Evolutionary conservation across 495 filamentous ascomycete species (phyloP).

Genomic region (Aspergillus hancockii): DNA sequence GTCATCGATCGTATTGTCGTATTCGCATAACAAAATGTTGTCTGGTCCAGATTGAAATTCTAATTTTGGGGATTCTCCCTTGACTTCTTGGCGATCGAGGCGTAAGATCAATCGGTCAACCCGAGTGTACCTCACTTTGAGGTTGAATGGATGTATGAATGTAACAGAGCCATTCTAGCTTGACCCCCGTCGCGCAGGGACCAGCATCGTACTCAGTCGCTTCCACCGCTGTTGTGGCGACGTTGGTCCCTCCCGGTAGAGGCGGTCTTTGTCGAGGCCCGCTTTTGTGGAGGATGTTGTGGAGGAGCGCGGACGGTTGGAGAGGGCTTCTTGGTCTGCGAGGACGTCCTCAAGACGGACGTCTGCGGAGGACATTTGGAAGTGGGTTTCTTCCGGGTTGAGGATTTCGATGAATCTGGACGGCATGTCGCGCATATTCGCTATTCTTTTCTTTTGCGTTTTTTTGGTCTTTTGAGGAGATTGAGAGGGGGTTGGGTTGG

Average conservation of each 20-base stretch:
- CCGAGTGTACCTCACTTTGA: no score
- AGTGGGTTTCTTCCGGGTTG: conserved; percentile 37
- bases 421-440: conserved; percentile 41
- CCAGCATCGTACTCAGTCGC: conserved; percentile 40
- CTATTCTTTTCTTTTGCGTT: not conserved
- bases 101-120: no score
- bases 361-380: conserved; percentile 42
- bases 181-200: conserved; percentile 25
- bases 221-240: conserved; percentile 45
- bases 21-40: no score
- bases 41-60: no score
- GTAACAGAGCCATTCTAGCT: no score
- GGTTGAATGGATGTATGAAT: no score
- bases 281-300: conserved; percentile 38
- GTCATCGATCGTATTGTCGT: no score
- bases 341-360: conserved; percentile 52
- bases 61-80: no score
- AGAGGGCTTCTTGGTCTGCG: conserved; percentile 46
- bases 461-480: not conserved
- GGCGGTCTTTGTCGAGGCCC: conserved; percentile 30
- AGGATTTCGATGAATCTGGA: conserved; percentile 52
- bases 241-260: conserved; percentile 25
- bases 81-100: no score
- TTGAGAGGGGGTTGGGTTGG: not conserved
- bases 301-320: conserved; percentile 43